These are phyloP conservation scores for Brassica incana DNA, from an alignment of 345 rosid genomes.

Conservation along the genomic window DNA sequence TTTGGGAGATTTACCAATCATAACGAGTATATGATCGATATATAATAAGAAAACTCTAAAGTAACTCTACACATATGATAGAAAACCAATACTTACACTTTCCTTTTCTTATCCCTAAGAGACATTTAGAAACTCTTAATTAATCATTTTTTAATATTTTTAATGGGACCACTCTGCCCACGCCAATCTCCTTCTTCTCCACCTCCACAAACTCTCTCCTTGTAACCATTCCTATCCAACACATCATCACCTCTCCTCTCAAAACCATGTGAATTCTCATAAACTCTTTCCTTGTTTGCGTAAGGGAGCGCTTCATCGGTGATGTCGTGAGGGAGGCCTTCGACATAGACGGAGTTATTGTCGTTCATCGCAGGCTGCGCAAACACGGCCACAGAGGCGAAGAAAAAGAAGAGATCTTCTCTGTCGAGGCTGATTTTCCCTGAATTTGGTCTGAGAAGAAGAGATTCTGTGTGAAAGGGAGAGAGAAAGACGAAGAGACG, in stretches of 20 bases:
- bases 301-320: conserved; percentile 64
- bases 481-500: no score
- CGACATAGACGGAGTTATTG: conserved; percentile 79
- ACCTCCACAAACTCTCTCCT: conserved; percentile 44
- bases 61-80: no score
- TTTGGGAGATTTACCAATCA: no score
- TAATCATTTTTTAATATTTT: no score
- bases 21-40: no score
- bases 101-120: no score
- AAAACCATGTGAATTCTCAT: conserved; percentile 35
- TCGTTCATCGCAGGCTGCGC: conserved; percentile 49
- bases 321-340: conserved; percentile 76
- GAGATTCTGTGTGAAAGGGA: no score
- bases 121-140: no score
- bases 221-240: conserved; percentile 49
- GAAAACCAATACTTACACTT: no score
- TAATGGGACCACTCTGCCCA: conserved; percentile 36
- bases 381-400: neutral
- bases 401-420: neutral
- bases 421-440: no score
- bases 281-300: neutral
- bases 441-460: no score
- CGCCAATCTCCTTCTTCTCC: conserved; percentile 43
- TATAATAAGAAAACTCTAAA: no score
- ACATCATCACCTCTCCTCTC: conserved; percentile 50